phyloP scores from a whole-genome alignment of 2,329 filamentous ascomycete species.

The Microthyrium microscopicum region DNA sequence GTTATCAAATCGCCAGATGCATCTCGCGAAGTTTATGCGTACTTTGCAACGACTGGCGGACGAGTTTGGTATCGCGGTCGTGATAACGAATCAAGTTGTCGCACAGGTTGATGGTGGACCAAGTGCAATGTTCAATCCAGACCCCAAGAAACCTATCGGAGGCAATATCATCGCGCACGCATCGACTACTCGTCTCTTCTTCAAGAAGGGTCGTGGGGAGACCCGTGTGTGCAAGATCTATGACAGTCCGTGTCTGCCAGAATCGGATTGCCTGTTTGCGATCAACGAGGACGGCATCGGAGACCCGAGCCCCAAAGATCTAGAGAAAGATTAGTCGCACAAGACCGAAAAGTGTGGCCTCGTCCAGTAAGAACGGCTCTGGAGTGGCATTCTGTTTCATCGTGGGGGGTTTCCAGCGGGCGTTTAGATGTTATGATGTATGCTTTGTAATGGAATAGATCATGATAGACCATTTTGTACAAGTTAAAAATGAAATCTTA shows the following conservation, averaged over 20 bases:
- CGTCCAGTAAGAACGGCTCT: too few species aligned
- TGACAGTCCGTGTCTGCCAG: conserved; percentile 89
- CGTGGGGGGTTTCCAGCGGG: too few species aligned
- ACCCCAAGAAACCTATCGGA: conserved; percentile 97
- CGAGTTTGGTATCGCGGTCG: conserved; percentile 88
- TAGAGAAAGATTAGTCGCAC: conserved; percentile 52
- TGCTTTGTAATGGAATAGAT: too few species aligned
- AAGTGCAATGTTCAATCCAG: conserved; percentile 96
- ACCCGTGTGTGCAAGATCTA: conserved; percentile 98
- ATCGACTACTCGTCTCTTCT: conserved; percentile 79
- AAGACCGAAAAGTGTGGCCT: not conserved
- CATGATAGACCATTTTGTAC: too few species aligned
- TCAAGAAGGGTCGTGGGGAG: conserved; percentile 91
- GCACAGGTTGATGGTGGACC: conserved; percentile 95
- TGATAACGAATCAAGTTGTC: conserved; percentile 98
- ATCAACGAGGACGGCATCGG: conserved; percentile 96
- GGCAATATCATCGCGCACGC: conserved; percentile 98
- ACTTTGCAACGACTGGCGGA: conserved; percentile 61
- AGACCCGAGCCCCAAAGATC: conserved; percentile 86
- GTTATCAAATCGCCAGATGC: conserved; percentile 80
- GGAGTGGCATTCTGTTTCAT: too few species aligned
- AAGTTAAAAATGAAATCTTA: too few species aligned
- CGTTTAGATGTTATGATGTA: too few species aligned
- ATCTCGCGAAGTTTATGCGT: conserved; percentile 78
- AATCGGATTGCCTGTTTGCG: conserved; percentile 91